Conservation (phyloP, 2,329 filamentous ascomycete species). For the Exophiala dermatitidis region DNA sequence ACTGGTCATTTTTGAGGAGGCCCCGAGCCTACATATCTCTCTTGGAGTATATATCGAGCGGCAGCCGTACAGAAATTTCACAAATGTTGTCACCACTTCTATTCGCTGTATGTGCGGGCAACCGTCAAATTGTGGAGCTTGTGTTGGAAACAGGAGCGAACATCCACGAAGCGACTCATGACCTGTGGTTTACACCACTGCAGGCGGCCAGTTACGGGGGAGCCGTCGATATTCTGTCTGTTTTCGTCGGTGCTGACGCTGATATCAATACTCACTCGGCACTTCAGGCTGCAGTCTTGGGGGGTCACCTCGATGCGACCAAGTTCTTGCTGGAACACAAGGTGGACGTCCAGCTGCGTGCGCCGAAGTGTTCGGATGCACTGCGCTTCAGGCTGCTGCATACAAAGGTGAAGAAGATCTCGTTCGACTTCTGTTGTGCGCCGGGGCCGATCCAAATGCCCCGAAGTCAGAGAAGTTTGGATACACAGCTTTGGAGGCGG, state of each 20-base stretch:
- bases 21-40: too few relatives aligned
- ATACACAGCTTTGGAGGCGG: conserved; percentile 4
- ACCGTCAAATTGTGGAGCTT: neutral
- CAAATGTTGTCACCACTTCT: neutral
- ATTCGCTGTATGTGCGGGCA: neutral
- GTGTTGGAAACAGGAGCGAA: neutral
- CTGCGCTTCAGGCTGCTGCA: conserved; percentile 11
- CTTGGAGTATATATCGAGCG: too few relatives aligned
- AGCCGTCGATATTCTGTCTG: conserved; percentile 14
- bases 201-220: conserved; percentile 13
- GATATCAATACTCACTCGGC: conserved; percentile 15
- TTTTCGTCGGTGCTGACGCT: conserved; percentile 18
- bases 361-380: conserved; percentile 8
- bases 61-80: neutral
- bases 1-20: too few relatives aligned
- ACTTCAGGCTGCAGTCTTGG: conserved; percentile 24
- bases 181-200: conserved; percentile 3
- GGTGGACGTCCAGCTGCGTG: conserved; percentile 23
- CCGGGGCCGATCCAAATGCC: conserved; percentile 1
- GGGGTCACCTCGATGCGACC: conserved; percentile 21
- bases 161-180: neutral
- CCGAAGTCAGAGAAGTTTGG: neutral
- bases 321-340: conserved; percentile 12
- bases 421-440: conserved; percentile 5
- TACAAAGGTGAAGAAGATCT: conserved; percentile 16